Evolutionary conservation across 257 asterid species (phyloP), one percentile per base, ranked within the genome.

Genomic region (Linderniella brevidens): DNA sequence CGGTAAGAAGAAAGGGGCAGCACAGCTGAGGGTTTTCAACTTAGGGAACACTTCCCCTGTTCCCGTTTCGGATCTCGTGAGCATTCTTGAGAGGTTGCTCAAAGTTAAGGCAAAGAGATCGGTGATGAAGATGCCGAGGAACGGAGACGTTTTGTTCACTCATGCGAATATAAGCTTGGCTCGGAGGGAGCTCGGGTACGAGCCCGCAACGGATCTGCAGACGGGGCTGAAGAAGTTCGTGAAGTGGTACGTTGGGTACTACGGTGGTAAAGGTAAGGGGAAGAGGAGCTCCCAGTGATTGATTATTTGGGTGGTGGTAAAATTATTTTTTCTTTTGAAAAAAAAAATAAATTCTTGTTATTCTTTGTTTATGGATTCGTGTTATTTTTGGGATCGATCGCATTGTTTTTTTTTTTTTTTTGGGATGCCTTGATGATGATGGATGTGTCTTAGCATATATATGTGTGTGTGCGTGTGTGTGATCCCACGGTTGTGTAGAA

Each of bases 41-140:
- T 57, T 87, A 68, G 97, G 97, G 17, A 87, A 87, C 58, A 87
- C 97, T 1, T 87, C 95, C 4, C 97, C 95, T 1, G 97, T 87
- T 37, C 93, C 97, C 0, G 97, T 87, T 15, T 65, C 93, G 7
- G 79, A 87, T 67, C 97, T 87, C 53, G 97, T 87, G 14, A 72
- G 80, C 71, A 87, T 87, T 60, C 67, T 87, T 73, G 97, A 87
- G 67, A 77, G 83, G 59, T 49, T 87, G 74, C 78, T 87, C 13
- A 87, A 87, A 67, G 77, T 69, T 64, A 87, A 87, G 71, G 93
- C 97, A 0, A 87, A 87, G 73, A 69, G 78, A 61, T 44, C 59
- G 68, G 55, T 79, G 48, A 78, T 73, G 93, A 87, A 87, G 77
- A 43, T 87, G 64, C 97, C 97, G 4, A 80, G 92, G 58, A 87